Conservation (phyloP, 2,329 filamentous ascomycete species). For the Ophiostoma novo-ulmi region DNA sequence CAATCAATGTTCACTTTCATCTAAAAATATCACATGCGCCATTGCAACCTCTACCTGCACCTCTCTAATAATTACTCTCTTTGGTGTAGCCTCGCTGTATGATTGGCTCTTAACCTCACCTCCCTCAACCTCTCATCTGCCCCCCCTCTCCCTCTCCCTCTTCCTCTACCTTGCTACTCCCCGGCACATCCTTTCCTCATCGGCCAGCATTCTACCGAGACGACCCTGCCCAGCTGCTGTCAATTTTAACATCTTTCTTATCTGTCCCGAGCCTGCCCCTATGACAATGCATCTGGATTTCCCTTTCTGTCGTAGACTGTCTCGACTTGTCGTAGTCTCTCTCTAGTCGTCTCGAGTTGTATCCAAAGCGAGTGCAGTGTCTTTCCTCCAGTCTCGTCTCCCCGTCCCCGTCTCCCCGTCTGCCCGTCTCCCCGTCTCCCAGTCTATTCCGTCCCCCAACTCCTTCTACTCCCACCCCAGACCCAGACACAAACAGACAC, state of each 20-base stretch:
- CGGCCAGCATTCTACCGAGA: conserved; percentile 10
- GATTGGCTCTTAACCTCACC: not conserved
- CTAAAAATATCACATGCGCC: not conserved
- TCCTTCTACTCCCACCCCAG: not conserved
- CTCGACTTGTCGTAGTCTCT: not conserved
- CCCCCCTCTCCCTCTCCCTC: not conserved
- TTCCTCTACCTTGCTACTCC: not conserved
- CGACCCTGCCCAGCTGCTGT: not conserved
- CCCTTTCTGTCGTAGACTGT: not conserved
- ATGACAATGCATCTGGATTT: not conserved
- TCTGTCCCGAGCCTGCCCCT: not conserved
- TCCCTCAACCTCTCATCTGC: not conserved
- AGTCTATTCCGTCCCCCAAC: too few relatives aligned
- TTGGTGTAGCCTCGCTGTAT: not conserved
- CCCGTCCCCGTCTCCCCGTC: not conserved
- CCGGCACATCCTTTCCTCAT: not conserved
- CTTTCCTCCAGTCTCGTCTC: not conserved
- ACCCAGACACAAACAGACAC: not conserved
- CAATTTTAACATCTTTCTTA: too few relatives aligned
- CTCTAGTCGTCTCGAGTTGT: not conserved
- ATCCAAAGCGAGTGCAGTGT: not conserved
- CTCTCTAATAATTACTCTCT: conserved; percentile 8
- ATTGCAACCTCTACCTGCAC: not conserved
- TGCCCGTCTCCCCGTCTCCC: not conserved
- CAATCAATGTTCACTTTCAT: too few relatives aligned